A percentile compares a stretch with the other conserved stretches of the same genome.
Evolutionary conservation across 306 rosid genomes (phyloP).

Genomic region (Macrotyloma uniflorum): DNA sequence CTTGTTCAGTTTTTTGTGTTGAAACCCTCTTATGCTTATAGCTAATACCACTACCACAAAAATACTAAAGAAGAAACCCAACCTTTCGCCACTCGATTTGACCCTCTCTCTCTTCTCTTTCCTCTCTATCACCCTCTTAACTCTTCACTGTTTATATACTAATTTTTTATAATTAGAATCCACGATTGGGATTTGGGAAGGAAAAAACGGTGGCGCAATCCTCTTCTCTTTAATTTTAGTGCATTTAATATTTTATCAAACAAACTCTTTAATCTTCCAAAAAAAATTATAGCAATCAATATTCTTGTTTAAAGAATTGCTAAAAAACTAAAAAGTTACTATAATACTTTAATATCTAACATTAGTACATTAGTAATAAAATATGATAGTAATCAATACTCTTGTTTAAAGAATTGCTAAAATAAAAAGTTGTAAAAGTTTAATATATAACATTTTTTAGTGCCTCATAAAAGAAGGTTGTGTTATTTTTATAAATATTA

Average conservation of each 20-base stretch:
- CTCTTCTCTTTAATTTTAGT: neutral
- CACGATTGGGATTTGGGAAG: slow-evolving; percentile 51
- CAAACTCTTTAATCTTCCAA: neutral
- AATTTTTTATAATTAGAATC: slow-evolving; percentile 15
- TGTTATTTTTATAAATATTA: no score
- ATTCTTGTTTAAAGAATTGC: neutral
- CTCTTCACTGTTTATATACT: slow-evolving; percentile 10
- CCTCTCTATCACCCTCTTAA: slow-evolving; percentile 22
- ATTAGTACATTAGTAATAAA: no score
- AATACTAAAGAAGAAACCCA: slow-evolving; percentile 55
- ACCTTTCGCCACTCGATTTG: slow-evolving; percentile 90
- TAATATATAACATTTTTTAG: no score
- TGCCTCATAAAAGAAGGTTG: no score
- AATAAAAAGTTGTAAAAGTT: no score
- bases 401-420: no score
- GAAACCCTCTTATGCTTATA: slow-evolving; percentile 50
- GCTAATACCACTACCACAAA: slow-evolving; percentile 60
- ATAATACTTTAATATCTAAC: no score
- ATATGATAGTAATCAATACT: no score
- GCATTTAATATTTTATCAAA: neutral
- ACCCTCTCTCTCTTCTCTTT: slow-evolving; percentile 48
- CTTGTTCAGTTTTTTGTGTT: slow-evolving; percentile 20
- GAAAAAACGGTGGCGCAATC: slow-evolving; percentile 6
- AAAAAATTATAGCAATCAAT: neutral
- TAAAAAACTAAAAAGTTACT: no score